Evolutionary conservation across 805 yeast genomes (phyloP), one percentile per base, ranked within the genome.

Genomic region (Wickerhamomyces pijperi): DNA sequence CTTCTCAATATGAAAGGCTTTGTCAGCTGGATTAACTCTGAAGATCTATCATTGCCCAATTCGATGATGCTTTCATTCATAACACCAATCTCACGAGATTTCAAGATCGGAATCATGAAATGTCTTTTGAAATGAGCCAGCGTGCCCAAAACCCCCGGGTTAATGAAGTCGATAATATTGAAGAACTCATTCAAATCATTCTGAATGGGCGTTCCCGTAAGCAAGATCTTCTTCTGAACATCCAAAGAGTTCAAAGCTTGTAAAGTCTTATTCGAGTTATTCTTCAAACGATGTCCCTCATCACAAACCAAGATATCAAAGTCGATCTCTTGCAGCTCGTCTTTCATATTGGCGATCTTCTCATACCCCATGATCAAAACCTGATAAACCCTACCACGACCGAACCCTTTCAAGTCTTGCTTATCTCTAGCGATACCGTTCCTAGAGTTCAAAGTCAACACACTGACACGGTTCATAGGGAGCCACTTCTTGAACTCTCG

Each of bases 201-300:
- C 54, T 92, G 98, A 28, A 92, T 85, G 0, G 95, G 96, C 0
- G 96, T 86, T 0, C 96, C 98, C 0, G 95, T 76, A 6, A 92
- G 61, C 5, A 90, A 51, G 2, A 90, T 62, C 43, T 80, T 74
- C 34, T 67, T 72, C 7, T 64, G 64, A 4, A 51, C 47, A 6
- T 44, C 41, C 29, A 51, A 35, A 1, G 65, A 50, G 32, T 71
- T 73, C 38, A 90, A 61, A 0, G 78, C 74, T 42, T 75, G 76
- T 38, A 86, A 47, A 0, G 82, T 76, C 56, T 85, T 87, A 42
- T 83, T 85, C 9, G 76, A 63, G 5, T 75, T 67, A 48, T 76
- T 83, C 50, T 90, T 92, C 47, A 92, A 66, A 36, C 95, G 67
- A 56, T 92, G 98, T 3, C 97, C 98, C 54, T 92, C 98, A 58